Evolutionary conservation across 2,329 filamentous ascomycete species (phyloP).

Genomic region (Hypoxylon sp.): DNA sequence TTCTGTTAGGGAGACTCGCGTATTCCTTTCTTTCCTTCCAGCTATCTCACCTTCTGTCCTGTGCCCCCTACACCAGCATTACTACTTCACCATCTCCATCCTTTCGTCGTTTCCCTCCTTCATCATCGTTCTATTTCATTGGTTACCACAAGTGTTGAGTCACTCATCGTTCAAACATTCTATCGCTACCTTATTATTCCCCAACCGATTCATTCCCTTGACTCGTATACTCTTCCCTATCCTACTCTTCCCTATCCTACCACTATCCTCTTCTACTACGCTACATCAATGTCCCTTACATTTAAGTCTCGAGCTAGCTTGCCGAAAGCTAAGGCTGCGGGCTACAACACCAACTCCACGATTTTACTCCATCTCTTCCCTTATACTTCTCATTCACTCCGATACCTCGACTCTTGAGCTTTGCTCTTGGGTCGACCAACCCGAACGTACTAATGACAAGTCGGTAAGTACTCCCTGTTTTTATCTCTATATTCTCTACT

Average conservation of each 20-base stretch:
- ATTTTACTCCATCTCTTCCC: neutral
- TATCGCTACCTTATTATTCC: neutral
- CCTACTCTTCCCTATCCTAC: neutral
- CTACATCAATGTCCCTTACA: neutral
- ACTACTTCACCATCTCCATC: neutral
- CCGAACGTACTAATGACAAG: neutral
- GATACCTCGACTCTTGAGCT: neutral
- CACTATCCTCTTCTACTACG: neutral
- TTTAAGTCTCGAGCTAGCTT: neutral
- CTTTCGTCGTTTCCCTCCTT: neutral
- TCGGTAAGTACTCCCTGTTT: neutral
- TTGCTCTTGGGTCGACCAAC: neutral
- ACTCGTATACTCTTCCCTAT: neutral
- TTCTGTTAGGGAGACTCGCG: neutral
- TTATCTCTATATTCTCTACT: neutral
- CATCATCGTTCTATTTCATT: neutral
- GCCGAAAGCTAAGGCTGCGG: neutral
- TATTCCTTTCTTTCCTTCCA: neutral
- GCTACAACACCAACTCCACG: neutral
- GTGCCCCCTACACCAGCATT: neutral
- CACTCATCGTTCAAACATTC: neutral
- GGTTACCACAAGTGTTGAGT: neutral
- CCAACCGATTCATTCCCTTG: neutral
- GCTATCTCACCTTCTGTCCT: neutral
- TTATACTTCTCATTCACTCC: neutral